These are phyloP conservation scores for Trametes pubescens DNA, from an alignment of 1,284 basidiomycete species.

Conservation along the genomic window DNA sequence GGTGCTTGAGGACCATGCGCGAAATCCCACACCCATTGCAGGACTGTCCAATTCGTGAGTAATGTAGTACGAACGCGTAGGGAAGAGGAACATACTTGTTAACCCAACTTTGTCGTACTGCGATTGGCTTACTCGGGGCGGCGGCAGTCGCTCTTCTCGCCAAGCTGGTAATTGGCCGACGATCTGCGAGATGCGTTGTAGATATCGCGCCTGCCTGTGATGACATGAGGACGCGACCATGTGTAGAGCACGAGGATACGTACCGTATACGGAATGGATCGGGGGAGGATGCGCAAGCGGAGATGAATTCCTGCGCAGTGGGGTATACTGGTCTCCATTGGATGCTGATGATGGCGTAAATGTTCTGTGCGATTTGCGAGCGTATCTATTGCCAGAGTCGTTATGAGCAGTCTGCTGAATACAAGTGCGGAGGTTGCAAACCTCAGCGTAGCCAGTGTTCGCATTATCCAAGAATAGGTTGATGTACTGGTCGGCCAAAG, in stretches of 20 bases:
- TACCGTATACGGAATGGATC: slow-evolving; percentile 77
- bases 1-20: slow-evolving; percentile 74
- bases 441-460: slow-evolving; percentile 86
- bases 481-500: slow-evolving; percentile 73
- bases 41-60: slow-evolving; percentile 53
- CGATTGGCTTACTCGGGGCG: slow-evolving; percentile 81
- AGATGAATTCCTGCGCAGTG: slow-evolving; percentile 70
- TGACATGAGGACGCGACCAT: not conserved
- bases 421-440: slow-evolving; percentile 41
- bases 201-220: slow-evolving; percentile 63
- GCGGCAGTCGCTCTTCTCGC: slow-evolving; percentile 82
- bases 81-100: slow-evolving; percentile 58
- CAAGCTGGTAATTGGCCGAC: slow-evolving; percentile 67
- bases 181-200: slow-evolving; percentile 62
- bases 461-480: slow-evolving; percentile 79
- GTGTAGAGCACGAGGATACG: slow-evolving; percentile 27
- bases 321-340: slow-evolving; percentile 83
- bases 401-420: slow-evolving; percentile 14
- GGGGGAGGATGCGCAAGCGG: slow-evolving; percentile 61
- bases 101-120: slow-evolving; percentile 91
- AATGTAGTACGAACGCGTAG: not conserved
- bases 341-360: slow-evolving; percentile 68
- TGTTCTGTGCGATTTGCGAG: slow-evolving; percentile 71
- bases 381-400: slow-evolving; percentile 61
- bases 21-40: slow-evolving; percentile 83